Conservation (phyloP, 2,329 filamentous ascomycete species). For the Fusarium pseudonygamai region DNA sequence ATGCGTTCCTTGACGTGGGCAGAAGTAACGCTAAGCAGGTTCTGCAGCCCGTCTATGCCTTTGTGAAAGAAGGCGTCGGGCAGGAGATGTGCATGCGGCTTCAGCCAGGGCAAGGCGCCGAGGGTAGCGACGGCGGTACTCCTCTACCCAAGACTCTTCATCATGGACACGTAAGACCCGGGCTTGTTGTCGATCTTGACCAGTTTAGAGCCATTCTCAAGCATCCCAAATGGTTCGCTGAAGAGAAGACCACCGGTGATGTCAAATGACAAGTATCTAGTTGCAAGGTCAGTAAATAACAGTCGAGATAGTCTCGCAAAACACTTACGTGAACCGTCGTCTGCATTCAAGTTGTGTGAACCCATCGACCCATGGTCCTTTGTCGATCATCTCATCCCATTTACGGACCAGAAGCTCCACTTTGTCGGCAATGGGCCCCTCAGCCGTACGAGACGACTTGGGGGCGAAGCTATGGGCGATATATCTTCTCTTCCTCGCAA, state of each 20-base stretch:
- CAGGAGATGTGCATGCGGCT: neutral
- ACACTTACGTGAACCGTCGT: neutral
- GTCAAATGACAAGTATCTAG: neutral
- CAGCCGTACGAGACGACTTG: neutral
- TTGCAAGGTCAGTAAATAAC: neutral
- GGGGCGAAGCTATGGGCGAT: constrained; percentile 1
- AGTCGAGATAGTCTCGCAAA: accelerated
- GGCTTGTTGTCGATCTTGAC: neutral
- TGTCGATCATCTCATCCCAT: neutral
- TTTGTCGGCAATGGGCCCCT: neutral
- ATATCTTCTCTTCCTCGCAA: neutral
- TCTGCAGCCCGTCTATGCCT: neutral
- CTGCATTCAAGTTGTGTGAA: neutral
- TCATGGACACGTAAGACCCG: neutral
- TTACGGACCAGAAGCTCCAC: neutral
- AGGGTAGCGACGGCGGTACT: neutral
- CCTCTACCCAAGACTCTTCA: neutral
- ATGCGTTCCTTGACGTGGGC: neutral
- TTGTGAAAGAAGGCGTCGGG: neutral
- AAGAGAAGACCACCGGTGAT: constrained; percentile 3
- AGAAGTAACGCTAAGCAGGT: neutral
- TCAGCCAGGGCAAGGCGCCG: neutral
- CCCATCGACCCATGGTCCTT: neutral
- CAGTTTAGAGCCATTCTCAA: neutral
- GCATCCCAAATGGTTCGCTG: neutral